Percentiles rank a stretch among this genome's conserved stretches.
These are phyloP conservation scores for Dothistroma septosporum DNA, from an alignment of 2,329 filamentous ascomycete genomes.

Conservation along the genomic window DNA sequence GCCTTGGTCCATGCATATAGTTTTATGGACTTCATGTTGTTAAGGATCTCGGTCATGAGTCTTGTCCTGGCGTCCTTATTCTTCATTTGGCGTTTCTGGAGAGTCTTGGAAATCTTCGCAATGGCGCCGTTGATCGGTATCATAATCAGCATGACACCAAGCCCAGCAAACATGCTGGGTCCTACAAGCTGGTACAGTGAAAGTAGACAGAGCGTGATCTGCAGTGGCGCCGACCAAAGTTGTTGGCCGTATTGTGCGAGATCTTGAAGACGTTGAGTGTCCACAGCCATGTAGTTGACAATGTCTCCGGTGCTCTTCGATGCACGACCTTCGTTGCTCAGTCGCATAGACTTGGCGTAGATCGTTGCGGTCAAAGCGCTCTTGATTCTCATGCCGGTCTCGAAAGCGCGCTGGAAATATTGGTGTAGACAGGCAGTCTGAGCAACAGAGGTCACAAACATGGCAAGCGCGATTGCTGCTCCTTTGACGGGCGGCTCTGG, in stretches of 20 bases:
- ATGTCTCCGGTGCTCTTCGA: slow-evolving; percentile 93
- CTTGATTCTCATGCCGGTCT: slow-evolving; percentile 96
- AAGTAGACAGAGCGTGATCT: slow-evolving; percentile 91
- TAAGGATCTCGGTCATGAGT: slow-evolving; percentile 94
- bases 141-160: slow-evolving; percentile 95
- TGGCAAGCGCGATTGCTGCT: slow-evolving; percentile 79
- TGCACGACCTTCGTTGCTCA: slow-evolving; percentile 89
- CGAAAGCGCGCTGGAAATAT: slow-evolving; percentile 93
- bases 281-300: slow-evolving; percentile 98
- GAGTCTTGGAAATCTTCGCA: slow-evolving; percentile 83
- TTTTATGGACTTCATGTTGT: slow-evolving; percentile 99
- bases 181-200: slow-evolving; percentile 95
- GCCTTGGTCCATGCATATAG: slow-evolving; percentile 95
- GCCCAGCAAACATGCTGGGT: slow-evolving; percentile 89
- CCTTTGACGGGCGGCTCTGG: slow-evolving; percentile 79
- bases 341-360: slow-evolving; percentile 81
- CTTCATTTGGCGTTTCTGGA: slow-evolving; percentile 98
- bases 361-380: slow-evolving; percentile 84
- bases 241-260: slow-evolving; percentile 93
- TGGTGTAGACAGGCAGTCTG: slow-evolving; percentile 93
- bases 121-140: slow-evolving; percentile 93
- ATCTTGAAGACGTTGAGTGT: slow-evolving; percentile 91
- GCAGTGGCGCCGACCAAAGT: slow-evolving; percentile 93
- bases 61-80: slow-evolving; percentile 94
- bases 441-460: slow-evolving; percentile 81